Base-by-base conservation (phyloP, 345 rosid genomes). In the Microcos paniculata region DNA sequence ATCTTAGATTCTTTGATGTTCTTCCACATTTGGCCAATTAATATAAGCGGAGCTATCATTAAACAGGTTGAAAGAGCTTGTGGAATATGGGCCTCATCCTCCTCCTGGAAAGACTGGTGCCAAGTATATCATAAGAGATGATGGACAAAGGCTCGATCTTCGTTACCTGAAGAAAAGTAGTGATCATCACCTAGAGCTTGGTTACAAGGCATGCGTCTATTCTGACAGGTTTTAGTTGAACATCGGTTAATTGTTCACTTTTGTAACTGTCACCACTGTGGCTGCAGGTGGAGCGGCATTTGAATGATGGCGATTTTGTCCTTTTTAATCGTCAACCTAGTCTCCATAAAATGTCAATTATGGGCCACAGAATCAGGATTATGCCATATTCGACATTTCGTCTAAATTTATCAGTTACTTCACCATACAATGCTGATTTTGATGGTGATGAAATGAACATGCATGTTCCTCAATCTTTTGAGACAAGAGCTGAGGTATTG, bases 401-500 rank as follows among this genome's bases (percentile, higher is more conserved):
- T 16, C 77, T 95, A 77, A 95, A 95, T 81, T 81, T 95, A 76
- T 93, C 99, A 35, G 99, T 93, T 52, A 95, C 99, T 42, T 91
- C 99, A 33, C 99, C 99, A 16, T 95, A 95, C 81, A 95, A 95
- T 90, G 99, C 98, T 84, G 99, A 93, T 85, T 95, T 95, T 88
- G 99, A 95, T 80, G 99, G 99, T 72, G 99, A 95, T 88, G 99
- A 95, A 88, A 95, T 95, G 99, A 95, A 95, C 75, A 95, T 95
- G 99, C 99, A 93, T 65, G 98, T 93, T 33, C 99, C 99, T 40
- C 99, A 95, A 65, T 95, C 94, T 78, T 95, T 88, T 62, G 98
- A 93, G 89, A 91, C 99, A 62, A 87, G 98, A 86, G 99, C 99
- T 3, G 99, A 95, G 82, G 99, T 95, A 6, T 74, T 91, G 79